Conservation (phyloP, 257 asterid genomes). For the Solanum tarapatanum region DNA sequence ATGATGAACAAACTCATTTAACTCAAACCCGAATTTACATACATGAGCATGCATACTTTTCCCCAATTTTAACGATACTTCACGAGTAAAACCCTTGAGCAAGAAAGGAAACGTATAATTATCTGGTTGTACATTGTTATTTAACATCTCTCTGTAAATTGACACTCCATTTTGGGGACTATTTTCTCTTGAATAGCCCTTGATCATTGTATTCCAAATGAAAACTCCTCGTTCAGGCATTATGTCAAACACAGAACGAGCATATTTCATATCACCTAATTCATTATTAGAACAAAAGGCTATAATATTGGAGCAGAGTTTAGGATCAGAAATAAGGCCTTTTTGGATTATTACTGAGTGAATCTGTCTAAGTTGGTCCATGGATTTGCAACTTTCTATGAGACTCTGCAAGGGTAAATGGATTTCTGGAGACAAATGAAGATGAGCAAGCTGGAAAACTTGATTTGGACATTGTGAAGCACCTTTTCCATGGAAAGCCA, state of each 20-base stretch:
- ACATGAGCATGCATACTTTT: constrained; percentile 13
- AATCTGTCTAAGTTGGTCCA: constrained; percentile 11
- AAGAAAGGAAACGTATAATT: constrained; percentile 20
- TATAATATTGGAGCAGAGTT: constrained; percentile 4
- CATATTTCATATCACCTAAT: constrained; percentile 11
- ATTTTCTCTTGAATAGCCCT: constrained; percentile 8
- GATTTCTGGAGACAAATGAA: constrained; percentile 2
- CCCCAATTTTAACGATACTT: not conserved
- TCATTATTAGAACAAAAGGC: not conserved
- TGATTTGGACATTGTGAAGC: not conserved
- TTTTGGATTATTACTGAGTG: constrained; percentile 4
- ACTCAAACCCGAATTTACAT: constrained; percentile 19
- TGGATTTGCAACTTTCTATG: constrained; percentile 2
- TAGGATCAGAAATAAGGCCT: not conserved
- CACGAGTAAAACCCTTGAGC: constrained; percentile 16
- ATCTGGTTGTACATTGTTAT: constrained; percentile 10
- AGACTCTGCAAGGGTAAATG: not conserved
- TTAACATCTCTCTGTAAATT: constrained; percentile 14
- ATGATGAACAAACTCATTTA: constrained; percentile 14
- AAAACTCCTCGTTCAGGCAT: constrained; percentile 14
- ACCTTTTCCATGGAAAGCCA: not conserved
- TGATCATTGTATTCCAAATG: constrained; percentile 24
- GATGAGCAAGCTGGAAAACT: not conserved
- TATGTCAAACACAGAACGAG: constrained; percentile 14
- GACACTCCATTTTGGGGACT: constrained; percentile 3